Conservation (phyloP, 2,329 filamentous ascomycete species). For the Cordyceps cicadae region DNA sequence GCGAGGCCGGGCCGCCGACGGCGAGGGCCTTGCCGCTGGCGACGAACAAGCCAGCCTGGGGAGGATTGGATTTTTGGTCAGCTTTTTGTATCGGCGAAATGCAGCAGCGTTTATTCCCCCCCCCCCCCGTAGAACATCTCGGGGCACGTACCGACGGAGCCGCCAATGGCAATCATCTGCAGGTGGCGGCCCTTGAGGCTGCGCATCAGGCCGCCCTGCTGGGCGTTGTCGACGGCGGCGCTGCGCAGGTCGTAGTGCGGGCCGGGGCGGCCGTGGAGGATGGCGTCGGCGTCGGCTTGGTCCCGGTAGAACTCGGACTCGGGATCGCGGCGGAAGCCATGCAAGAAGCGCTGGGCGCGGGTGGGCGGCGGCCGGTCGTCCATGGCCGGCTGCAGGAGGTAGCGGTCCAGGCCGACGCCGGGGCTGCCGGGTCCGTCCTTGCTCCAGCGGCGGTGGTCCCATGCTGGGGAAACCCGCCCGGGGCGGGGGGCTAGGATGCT, state of each 20-base stretch:
- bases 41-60: slow-evolving; percentile 64
- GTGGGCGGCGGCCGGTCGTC: not conserved
- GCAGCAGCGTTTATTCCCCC: too few relatives aligned
- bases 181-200: slow-evolving; percentile 64
- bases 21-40: slow-evolving; percentile 60
- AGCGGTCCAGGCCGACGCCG: not conserved
- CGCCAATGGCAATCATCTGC: slow-evolving; percentile 89
- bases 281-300: not conserved
- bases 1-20: slow-evolving; percentile 60
- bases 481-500: not conserved
- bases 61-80: not conserved
- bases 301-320: slow-evolving; percentile 2
- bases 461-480: not conserved
- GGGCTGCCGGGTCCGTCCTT: not conserved
- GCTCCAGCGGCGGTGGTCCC: not conserved
- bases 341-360: slow-evolving; percentile 4
- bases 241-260: slow-evolving; percentile 10
- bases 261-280: not conserved
- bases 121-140: too few relatives aligned
- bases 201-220: slow-evolving; percentile 10
- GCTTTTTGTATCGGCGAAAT: too few relatives aligned
- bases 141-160: slow-evolving; percentile 60
- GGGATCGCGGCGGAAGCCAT: slow-evolving; percentile 9
- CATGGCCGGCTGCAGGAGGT: not conserved
- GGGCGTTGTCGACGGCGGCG: slow-evolving; percentile 8